Evolutionary conservation across 2,329 filamentous ascomycete species (phyloP), one percentile per base, ranked within the genome.

Genomic region (Arthrobotrys pseudoclavata): DNA sequence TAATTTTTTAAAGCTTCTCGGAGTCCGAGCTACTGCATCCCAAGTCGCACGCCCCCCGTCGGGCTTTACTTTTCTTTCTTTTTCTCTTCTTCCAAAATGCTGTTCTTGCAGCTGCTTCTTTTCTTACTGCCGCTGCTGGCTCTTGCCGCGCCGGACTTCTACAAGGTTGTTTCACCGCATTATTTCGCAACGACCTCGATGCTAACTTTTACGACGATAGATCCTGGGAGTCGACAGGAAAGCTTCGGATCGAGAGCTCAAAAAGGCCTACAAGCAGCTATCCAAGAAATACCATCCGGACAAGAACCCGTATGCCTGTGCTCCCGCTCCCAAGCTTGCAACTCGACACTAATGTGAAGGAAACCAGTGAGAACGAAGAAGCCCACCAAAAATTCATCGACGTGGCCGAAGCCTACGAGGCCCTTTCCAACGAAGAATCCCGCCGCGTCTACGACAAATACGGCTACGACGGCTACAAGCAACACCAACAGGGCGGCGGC

Each of bases 271-370:
- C 85, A 90, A 94, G 76, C 91, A 90, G 76, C 87, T 99, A 10
- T 96, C 92, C 86, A 98, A 98, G 85, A 97, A 96, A 84, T 97
- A 89, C 84, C 96, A 99, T 83, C 96, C 96, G 2, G 96, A 99
- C 85, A 99, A 99, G 88, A 98, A 98, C 82, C 94, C 95, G 91
- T 96, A 88, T 82, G 91, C 47, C 60, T 48, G 7, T 18, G 13
- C 18, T 12, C 13, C 42, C 57, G 7, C 7, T 42, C 5, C 18
- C n/a, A 26, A 45, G 18, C 42, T 45, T 45, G 4, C 12, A 42
- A 42, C 37, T n/a, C 31, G 1, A 34, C 12, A 9, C 31, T 34
- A 34, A 34, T 9, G 12, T 34, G 12, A 4, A 5, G 72, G 12
- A 50, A 24, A 50, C 20, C 42, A 96, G 93, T 70, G 91, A 90